Percentiles rank a stretch among this genome's conserved stretches.
Evolutionary conservation across 495 filamentous ascomycete species (phyloP).

Genomic region (Penicillium nucicola): DNA sequence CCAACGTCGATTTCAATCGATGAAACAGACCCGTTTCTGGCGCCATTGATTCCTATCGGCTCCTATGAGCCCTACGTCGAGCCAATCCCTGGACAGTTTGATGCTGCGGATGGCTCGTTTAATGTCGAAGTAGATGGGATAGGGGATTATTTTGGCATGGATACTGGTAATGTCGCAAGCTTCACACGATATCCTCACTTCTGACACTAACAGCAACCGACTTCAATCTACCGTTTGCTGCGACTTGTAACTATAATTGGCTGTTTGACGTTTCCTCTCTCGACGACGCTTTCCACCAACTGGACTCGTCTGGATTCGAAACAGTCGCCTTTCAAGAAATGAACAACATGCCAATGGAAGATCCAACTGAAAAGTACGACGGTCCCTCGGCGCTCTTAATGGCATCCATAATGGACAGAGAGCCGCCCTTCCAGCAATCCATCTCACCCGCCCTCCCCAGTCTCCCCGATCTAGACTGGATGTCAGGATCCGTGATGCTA

Average conservation of each 20-base stretch:
- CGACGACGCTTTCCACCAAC: slow-evolving; percentile 33
- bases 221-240: slow-evolving; percentile 57
- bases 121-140: slow-evolving; percentile 19
- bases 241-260: slow-evolving; percentile 55
- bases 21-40: slow-evolving; percentile 30
- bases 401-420: slow-evolving; percentile 14
- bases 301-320: slow-evolving; percentile 28
- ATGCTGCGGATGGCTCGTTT: slow-evolving; percentile 35
- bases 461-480: slow-evolving; percentile 31
- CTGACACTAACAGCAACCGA: slow-evolving; percentile 39
- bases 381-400: slow-evolving; percentile 20
- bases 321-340: slow-evolving; percentile 18
- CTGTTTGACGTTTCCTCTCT: slow-evolving; percentile 46
- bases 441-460: slow-evolving; percentile 3
- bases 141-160: slow-evolving; percentile 26
- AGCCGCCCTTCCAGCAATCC: background rate
- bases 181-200: background rate
- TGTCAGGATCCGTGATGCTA: slow-evolving; percentile 21
- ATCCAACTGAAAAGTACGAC: slow-evolving; percentile 11
- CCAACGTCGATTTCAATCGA: slow-evolving; percentile 23
- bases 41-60: slow-evolving; percentile 31
- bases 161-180: slow-evolving; percentile 23
- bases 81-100: slow-evolving; percentile 35
- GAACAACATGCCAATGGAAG: background rate
- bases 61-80: slow-evolving; percentile 37